These are phyloP conservation scores for Aspergillus novoparasiticus DNA, from an alignment of 2,329 filamentous ascomycete genomes.

Conservation along the genomic window DNA sequence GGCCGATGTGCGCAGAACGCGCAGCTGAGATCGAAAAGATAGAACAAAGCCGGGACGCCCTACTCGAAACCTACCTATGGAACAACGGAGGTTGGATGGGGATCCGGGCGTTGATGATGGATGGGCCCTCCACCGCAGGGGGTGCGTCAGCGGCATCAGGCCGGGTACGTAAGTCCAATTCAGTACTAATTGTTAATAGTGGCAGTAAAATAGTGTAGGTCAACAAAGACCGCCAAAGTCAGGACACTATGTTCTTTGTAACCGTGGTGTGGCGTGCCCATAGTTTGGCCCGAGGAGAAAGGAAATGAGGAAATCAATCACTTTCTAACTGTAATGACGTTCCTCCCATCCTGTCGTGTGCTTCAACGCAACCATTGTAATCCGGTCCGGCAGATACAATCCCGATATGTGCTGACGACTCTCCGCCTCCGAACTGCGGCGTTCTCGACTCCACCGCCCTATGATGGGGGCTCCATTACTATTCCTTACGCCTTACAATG, in stretches of 20 bases:
- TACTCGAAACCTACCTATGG: slow-evolving; percentile 14
- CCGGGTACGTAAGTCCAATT: slow-evolving; percentile 14
- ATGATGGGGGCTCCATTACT: not conserved
- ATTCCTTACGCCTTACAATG: not conserved
- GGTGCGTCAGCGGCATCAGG: slow-evolving; percentile 36
- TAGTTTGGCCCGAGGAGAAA: not conserved
- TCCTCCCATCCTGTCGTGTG: not conserved
- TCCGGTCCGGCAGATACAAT: not conserved
- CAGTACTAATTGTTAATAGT: slow-evolving; percentile 3
- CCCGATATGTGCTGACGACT: slow-evolving; percentile 2
- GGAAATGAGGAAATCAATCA: not conserved
- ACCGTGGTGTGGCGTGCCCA: not conserved
- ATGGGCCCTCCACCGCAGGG: slow-evolving; percentile 43
- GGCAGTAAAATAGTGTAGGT: not conserved
- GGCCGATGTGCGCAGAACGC: slow-evolving; percentile 26
- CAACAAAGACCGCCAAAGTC: not conserved
- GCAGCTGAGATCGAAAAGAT: slow-evolving; percentile 21
- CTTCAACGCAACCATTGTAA: not conserved
- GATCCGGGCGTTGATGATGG: slow-evolving; percentile 35
- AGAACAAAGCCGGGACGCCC: slow-evolving; percentile 17
- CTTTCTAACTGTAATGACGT: not conserved
- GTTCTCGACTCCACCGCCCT: not conserved
- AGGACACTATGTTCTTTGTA: slow-evolving; percentile 1
- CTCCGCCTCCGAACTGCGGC: slow-evolving; percentile 1
- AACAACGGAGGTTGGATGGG: slow-evolving; percentile 60